Evolutionary conservation across 2,329 filamentous ascomycete genomes (phyloP).

Genomic region (Dryadomyces quercivorus): DNA sequence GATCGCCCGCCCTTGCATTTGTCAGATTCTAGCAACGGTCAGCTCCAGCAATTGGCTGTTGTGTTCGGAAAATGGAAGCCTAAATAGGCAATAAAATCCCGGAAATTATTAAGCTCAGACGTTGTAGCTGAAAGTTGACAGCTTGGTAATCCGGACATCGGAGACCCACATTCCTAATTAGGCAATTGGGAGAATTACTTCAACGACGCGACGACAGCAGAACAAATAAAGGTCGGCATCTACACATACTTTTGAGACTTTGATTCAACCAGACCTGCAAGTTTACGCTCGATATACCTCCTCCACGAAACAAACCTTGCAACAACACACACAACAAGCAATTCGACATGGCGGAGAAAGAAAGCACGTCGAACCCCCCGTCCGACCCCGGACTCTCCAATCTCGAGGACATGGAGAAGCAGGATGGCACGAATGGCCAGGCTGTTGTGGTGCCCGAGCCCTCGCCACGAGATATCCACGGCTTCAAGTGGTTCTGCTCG

Average conservation of each 20-base stretch:
- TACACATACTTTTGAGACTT: background rate
- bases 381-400: background rate
- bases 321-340: background rate
- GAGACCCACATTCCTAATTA: background rate
- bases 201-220: background rate
- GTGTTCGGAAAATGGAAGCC: too few species aligned
- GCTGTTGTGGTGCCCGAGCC: background rate
- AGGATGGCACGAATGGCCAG: background rate
- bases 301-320: background rate
- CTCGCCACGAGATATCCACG: background rate
- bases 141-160: background rate
- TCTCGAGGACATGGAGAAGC: background rate
- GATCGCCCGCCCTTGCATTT: too few species aligned
- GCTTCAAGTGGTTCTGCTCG: background rate
- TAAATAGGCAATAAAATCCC: too few species aligned
- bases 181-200: background rate
- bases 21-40: too few species aligned
- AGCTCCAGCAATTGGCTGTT: too few species aligned
- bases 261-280: background rate
- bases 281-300: background rate
- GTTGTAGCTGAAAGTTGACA: too few species aligned
- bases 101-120: too few species aligned
- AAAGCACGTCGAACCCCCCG: background rate
- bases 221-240: background rate
- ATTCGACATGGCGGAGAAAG: background rate